A percentile compares a stretch with the other conserved stretches of the same genome.
These are phyloP conservation scores for Hypoxylon sp. DNA, from an alignment of 2,329 filamentous ascomycete genomes.

Conservation along the genomic window DNA sequence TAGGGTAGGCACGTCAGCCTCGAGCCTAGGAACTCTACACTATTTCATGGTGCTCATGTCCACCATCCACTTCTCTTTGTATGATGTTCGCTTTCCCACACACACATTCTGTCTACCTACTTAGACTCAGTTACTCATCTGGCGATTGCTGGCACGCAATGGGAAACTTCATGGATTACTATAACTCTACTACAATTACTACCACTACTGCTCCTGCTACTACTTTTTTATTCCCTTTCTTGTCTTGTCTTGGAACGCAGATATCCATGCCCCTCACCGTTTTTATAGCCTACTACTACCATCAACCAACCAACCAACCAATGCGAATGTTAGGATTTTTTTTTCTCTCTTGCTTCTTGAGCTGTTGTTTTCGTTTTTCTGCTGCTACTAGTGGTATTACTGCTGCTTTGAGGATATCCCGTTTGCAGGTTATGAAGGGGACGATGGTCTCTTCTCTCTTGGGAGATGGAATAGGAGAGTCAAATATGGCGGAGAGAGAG, in stretches of 20 bases:
- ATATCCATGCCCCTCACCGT: conserved; percentile 42
- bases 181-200: background rate
- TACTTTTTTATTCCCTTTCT: conserved; percentile 23
- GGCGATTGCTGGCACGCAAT: conserved; percentile 46
- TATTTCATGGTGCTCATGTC: conserved; percentile 31
- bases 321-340: conserved; percentile 46
- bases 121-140: conserved; percentile 37
- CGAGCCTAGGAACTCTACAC: conserved; percentile 2
- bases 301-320: background rate
- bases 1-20: background rate
- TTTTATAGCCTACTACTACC: conserved; percentile 26
- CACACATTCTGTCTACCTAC: conserved; percentile 1
- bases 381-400: background rate
- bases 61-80: conserved; percentile 38
- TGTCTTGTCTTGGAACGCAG: conserved; percentile 24
- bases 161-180: conserved; percentile 34
- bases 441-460: background rate
- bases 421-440: background rate
- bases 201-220: background rate
- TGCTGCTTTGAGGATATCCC: conserved; percentile 40
- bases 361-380: conserved; percentile 14
- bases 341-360: conserved; percentile 21
- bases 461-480: too few species aligned
- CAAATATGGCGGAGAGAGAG: background rate
- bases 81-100: conserved; percentile 29